phyloP scores from a whole-genome alignment of 2,329 filamentous ascomycete species.

The Purpureocillium takamizusanense region DNA sequence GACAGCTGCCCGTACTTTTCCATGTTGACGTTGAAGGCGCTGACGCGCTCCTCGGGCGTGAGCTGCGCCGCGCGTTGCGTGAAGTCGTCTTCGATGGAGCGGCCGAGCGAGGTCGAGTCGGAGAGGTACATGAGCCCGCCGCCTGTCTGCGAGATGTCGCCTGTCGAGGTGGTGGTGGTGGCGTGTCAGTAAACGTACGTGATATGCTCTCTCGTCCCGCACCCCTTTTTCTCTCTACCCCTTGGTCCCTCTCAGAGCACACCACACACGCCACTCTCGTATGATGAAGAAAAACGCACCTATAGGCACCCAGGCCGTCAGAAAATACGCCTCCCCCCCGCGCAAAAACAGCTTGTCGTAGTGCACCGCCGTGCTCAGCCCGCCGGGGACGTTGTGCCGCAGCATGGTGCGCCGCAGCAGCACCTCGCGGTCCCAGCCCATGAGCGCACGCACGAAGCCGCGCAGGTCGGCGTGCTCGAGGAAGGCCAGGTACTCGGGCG shows the following conservation, averaged over 20 bases:
- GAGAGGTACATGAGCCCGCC: conserved; percentile 21
- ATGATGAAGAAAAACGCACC: conserved; percentile 19
- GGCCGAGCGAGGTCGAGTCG: neutral
- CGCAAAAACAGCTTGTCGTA: conserved; percentile 49
- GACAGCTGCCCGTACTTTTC: conserved; percentile 42
- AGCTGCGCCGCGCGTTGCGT: conserved; percentile 32
- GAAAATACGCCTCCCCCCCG: conserved; percentile 39
- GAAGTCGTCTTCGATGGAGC: conserved; percentile 31
- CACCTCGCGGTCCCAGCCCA: conserved; percentile 15
- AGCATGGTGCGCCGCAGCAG: conserved; percentile 27
- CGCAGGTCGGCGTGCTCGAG: conserved; percentile 1
- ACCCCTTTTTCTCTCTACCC: too few species aligned
- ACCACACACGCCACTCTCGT: too few species aligned
- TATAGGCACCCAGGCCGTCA: conserved; percentile 47
- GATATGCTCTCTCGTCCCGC: too few species aligned
- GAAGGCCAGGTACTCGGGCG: conserved; percentile 3
- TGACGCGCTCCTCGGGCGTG: conserved; percentile 37
- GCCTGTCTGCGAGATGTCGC: conserved; percentile 24
- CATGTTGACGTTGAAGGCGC: conserved; percentile 48
- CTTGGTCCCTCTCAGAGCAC: too few species aligned
- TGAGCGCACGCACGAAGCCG: conserved; percentile 1
- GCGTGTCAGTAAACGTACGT: too few species aligned
- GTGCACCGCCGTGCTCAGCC: conserved; percentile 39
- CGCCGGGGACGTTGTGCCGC: neutral
- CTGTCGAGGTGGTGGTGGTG: too few species aligned